These are phyloP conservation scores for Holtermanniella nyarrowii DNA, from an alignment of 768 basidiomycete species.

Conservation along the genomic window DNA sequence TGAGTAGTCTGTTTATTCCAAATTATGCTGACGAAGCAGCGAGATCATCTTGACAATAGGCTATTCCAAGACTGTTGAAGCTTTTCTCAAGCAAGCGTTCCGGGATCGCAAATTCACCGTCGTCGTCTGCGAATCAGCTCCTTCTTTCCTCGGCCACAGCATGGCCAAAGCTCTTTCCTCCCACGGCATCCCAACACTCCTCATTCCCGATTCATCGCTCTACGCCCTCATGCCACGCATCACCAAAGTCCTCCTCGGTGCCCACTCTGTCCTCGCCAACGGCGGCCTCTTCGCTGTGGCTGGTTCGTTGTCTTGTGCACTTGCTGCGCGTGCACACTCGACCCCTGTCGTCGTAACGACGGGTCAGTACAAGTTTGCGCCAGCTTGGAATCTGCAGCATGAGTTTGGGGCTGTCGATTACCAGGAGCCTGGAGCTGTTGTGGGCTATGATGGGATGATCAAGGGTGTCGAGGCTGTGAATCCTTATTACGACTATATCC, in stretches of 20 bases:
- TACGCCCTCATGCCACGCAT: slow-evolving; percentile 93
- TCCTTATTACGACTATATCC: slow-evolving; percentile 93
- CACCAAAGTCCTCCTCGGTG: slow-evolving; percentile 89
- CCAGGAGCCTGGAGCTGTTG: slow-evolving; percentile 31
- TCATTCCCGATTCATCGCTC: slow-evolving; percentile 91
- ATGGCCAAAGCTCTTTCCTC: slow-evolving; percentile 73
- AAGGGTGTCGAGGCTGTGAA: slow-evolving; percentile 87
- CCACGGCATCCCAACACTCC: slow-evolving; percentile 82
- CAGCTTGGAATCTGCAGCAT: slow-evolving; percentile 46
- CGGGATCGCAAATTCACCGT: slow-evolving; percentile 88
- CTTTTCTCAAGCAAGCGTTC: slow-evolving; percentile 83
- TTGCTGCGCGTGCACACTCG: slow-evolving; percentile 77
- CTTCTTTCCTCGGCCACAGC: slow-evolving; percentile 78
- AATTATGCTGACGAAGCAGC: slow-evolving; percentile 43
- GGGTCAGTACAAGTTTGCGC: slow-evolving; percentile 93
- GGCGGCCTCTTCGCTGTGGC: slow-evolving; percentile 88
- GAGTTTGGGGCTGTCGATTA: slow-evolving; percentile 38
- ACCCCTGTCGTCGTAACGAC: slow-evolving; percentile 88
- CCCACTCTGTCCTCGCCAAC: slow-evolving; percentile 92
- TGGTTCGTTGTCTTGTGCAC: slow-evolving; percentile 72
- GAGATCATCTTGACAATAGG: slow-evolving; percentile 92
- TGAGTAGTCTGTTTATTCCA: slow-evolving; percentile 44
- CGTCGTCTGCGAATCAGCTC: slow-evolving; percentile 90
- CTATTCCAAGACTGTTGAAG: slow-evolving; percentile 85
- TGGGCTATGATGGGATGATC: slow-evolving; percentile 57